Conservation (phyloP, 495 filamentous ascomycete genomes). For the Usnea hakonensis region DNA sequence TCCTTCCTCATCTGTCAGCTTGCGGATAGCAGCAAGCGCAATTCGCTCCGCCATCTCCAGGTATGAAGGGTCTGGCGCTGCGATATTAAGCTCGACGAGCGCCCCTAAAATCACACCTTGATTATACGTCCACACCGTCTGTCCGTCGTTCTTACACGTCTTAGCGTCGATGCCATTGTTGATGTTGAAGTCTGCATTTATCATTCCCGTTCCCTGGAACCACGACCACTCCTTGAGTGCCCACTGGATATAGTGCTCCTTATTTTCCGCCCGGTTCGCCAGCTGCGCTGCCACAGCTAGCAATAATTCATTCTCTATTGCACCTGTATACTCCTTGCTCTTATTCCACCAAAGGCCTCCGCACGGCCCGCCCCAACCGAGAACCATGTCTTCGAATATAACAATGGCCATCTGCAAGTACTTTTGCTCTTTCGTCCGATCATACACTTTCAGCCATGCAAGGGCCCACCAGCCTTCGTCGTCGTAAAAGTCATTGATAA, state of each 20-base stretch:
- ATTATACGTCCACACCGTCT: conserved; percentile 65
- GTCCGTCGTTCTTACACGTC: conserved; percentile 57
- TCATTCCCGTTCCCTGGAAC: conserved; percentile 57
- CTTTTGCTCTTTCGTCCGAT: conserved; percentile 44
- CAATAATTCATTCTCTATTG: conserved; percentile 71
- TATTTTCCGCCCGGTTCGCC: conserved; percentile 48
- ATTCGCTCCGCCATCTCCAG: conserved; percentile 52
- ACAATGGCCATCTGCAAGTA: conserved; percentile 49
- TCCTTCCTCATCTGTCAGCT: conserved; percentile 21
- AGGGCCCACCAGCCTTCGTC: conserved; percentile 70
- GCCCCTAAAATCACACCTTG: conserved; percentile 70
- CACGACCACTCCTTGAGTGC: conserved; percentile 56
- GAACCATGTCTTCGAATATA: conserved; percentile 55
- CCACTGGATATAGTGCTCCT: conserved; percentile 46
- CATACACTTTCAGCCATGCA: conserved; percentile 56
- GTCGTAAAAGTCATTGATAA: conserved; percentile 59
- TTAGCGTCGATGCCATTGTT: conserved; percentile 57
- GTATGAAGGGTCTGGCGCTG: conserved; percentile 43
- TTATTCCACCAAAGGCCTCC: conserved; percentile 68
- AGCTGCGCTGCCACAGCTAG: conserved; percentile 61
- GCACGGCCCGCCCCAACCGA: conserved; percentile 46
- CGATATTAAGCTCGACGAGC: conserved; percentile 56
- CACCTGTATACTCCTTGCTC: conserved; percentile 49
- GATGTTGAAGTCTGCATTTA: conserved; percentile 53
- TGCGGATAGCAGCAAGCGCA: conserved; percentile 55